Conservation (phyloP, 495 filamentous ascomycete genomes). For the Neurospora cerealis region DNA sequence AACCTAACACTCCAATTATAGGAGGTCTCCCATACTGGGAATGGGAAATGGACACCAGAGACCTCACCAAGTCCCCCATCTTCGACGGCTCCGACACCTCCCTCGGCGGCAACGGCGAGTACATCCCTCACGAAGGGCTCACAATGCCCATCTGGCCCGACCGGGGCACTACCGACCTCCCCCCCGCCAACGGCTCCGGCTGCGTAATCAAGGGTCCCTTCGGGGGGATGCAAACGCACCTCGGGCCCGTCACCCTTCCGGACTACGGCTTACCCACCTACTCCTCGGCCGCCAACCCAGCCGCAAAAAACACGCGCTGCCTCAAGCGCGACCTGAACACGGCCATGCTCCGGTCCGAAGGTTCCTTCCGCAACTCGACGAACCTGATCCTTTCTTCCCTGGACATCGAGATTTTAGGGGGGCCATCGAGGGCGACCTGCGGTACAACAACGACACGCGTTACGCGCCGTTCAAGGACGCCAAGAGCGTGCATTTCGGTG, state of each 20-base stretch:
- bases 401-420: constrained; percentile 39
- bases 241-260: constrained; percentile 40
- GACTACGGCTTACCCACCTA: constrained; percentile 17
- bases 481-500: constrained; percentile 51
- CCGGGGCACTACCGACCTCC: constrained; percentile 17
- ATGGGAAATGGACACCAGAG: constrained; percentile 18
- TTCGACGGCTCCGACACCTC: constrained; percentile 16
- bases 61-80: constrained; percentile 14
- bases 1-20: background rate
- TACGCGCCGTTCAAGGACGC: constrained; percentile 6
- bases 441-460: constrained; percentile 13
- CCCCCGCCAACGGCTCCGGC: constrained; percentile 50
- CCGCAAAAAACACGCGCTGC: constrained; percentile 50
- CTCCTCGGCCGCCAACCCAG: constrained; percentile 7
- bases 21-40: constrained; percentile 15
- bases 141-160: constrained; percentile 13
- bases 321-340: constrained; percentile 54
- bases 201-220: constrained; percentile 56
- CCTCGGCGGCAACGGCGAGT: constrained; percentile 20
- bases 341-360: constrained; percentile 28
- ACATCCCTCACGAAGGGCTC: constrained; percentile 13
- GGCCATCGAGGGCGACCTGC: constrained; percentile 36
- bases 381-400: constrained; percentile 34
- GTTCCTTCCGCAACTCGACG: constrained; percentile 36
- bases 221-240: constrained; percentile 34